Evolutionary conservation across 2,329 filamentous ascomycete species (phyloP).

Genomic region (Trichophyton verrucosum): DNA sequence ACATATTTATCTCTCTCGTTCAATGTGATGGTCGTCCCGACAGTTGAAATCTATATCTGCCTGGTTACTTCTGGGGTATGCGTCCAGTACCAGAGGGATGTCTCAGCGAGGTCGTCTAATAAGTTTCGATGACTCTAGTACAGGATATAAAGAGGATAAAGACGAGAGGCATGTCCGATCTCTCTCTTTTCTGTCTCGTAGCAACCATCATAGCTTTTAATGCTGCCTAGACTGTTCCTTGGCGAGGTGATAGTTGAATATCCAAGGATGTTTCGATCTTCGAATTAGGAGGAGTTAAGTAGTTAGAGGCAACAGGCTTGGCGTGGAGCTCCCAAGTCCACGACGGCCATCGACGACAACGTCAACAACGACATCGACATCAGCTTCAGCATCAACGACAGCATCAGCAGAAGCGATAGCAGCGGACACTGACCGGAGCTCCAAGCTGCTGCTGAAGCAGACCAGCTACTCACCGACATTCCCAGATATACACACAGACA

Average conservation of each 20-base stretch:
- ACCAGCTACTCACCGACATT: neutral
- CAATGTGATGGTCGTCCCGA: too few relatives aligned
- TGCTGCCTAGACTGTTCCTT: neutral
- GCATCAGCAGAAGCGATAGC: neutral
- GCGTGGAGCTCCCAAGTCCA: neutral
- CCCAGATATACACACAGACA: neutral
- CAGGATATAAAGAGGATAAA: too few relatives aligned
- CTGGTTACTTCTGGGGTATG: too few relatives aligned
- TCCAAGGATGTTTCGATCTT: neutral
- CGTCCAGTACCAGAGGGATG: too few relatives aligned
- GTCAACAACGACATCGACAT: neutral
- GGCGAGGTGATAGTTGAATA: neutral
- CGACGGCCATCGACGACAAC: neutral
- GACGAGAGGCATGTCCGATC: too few relatives aligned
- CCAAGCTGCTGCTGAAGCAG: neutral
- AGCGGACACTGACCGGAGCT: neutral
- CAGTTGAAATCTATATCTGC: too few relatives aligned
- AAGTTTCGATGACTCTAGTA: too few relatives aligned
- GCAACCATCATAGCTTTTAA: too few relatives aligned
- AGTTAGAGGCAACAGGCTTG: neutral
- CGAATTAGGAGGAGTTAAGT: neutral
- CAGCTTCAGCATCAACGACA: neutral
- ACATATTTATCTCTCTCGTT: too few relatives aligned
- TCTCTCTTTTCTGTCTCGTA: too few relatives aligned
- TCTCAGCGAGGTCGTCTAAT: too few relatives aligned